A percentile compares a stretch with the other conserved stretches of the same genome.
Evolutionary conservation across 2,329 filamentous ascomycete genomes (phyloP).

Genomic region (Fusarium luffae): DNA sequence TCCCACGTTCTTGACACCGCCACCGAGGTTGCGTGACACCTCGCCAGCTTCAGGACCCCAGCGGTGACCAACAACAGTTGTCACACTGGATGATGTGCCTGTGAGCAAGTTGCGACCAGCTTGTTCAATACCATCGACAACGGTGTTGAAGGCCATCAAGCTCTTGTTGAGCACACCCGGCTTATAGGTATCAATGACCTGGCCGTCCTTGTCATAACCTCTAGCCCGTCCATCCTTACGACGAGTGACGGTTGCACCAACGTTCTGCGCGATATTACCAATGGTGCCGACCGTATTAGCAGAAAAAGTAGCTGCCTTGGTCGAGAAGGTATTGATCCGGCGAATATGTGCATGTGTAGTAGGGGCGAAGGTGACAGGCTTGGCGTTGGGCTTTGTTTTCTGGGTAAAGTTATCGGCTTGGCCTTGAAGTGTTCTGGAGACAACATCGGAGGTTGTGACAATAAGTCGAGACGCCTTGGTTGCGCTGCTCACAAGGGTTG

Average conservation of each 20-base stretch:
- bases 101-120: conserved; percentile 82
- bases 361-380: conserved; percentile 89
- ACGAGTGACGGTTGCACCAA: conserved; percentile 77
- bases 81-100: conserved; percentile 80
- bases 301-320: conserved; percentile 80
- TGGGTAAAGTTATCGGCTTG: conserved; percentile 85
- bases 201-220: conserved; percentile 77
- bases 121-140: conserved; percentile 93
- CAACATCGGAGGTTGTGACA: conserved; percentile 83
- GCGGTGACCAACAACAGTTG: conserved; percentile 85
- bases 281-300: conserved; percentile 89
- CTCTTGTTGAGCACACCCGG: conserved; percentile 95
- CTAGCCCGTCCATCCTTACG: conserved; percentile 64
- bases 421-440: conserved; percentile 80
- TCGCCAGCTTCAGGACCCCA: conserved; percentile 88
- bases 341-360: conserved; percentile 86
- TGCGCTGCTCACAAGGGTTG: conserved; percentile 85
- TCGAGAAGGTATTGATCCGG: conserved; percentile 88
- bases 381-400: conserved; percentile 79
- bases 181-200: conserved; percentile 75
- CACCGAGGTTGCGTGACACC: conserved; percentile 78
- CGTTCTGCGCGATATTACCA: conserved; percentile 85
- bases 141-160: conserved; percentile 94
- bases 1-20: conserved; percentile 94
- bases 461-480: conserved; percentile 90